Conservation (phyloP, 805 yeast genomes). For the Wickerhamiella galacta region DNA sequence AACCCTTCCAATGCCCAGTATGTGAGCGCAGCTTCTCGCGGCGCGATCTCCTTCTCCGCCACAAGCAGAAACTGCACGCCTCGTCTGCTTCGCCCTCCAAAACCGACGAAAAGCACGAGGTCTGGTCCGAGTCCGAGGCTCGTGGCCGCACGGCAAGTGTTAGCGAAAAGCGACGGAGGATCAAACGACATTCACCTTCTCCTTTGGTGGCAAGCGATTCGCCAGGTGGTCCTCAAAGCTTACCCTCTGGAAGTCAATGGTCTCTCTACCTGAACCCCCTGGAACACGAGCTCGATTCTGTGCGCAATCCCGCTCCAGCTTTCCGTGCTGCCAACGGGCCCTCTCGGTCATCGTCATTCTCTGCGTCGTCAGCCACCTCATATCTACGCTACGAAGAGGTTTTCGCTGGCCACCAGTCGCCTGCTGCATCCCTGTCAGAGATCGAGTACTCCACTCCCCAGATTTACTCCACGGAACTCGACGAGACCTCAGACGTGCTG, state of each 20-base stretch:
- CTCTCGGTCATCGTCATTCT: conserved; percentile 29
- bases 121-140: too few relatives aligned
- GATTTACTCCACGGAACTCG: too few relatives aligned
- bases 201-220: too few relatives aligned
- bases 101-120: neutral
- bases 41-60: conserved; percentile 54
- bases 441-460: too few relatives aligned
- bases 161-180: too few relatives aligned
- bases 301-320: conserved; percentile 7
- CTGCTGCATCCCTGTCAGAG: too few relatives aligned
- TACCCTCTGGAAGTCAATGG: too few relatives aligned
- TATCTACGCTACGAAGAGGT: conserved; percentile 33
- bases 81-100: conserved; percentile 16
- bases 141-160: too few relatives aligned
- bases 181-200: too few relatives aligned
- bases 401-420: too few relatives aligned
- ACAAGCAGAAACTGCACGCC: conserved; percentile 80
- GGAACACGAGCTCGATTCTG: conserved; percentile 11
- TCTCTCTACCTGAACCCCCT: conserved; percentile 13
- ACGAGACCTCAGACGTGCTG: too few relatives aligned
- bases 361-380: conserved; percentile 43
- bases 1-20: conserved; percentile 90
- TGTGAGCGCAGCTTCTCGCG: conserved; percentile 95
- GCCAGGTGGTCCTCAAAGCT: too few relatives aligned
- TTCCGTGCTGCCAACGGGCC: conserved; percentile 6